A percentile compares a stretch with the other conserved stretches of the same genome.
These are phyloP conservation scores for Casaregolazyma lundiana DNA, from an alignment of 1,139 yeast genomes.

Conservation along the genomic window DNA sequence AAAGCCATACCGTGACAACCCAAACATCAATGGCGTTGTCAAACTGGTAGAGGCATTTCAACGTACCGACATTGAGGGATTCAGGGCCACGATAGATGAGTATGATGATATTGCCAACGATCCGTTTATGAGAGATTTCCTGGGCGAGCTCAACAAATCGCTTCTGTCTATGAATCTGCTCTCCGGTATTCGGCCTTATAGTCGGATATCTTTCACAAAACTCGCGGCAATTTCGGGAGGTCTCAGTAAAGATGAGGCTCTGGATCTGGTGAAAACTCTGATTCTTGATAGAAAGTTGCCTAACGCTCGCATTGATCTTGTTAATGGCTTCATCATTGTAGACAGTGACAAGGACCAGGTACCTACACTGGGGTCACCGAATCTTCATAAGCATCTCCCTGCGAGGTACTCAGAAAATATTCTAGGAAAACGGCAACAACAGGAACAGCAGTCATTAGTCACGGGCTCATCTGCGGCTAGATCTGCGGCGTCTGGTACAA, in stretches of 20 bases:
- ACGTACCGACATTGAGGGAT: slow-evolving; percentile 36
- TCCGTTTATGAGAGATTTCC: slow-evolving; percentile 27
- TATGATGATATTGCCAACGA: slow-evolving; percentile 29
- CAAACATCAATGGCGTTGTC: slow-evolving; percentile 36
- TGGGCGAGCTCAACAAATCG: slow-evolving; percentile 32
- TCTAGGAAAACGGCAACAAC: slow-evolving; percentile 16
- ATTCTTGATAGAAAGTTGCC: slow-evolving; percentile 44
- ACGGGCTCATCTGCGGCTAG: slow-evolving; percentile 12
- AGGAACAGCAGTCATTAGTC: slow-evolving; percentile 18
- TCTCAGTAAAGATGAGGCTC: slow-evolving; percentile 35
- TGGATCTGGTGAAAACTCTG: slow-evolving; percentile 37
- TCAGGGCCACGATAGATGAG: slow-evolving; percentile 29
- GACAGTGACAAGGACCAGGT: slow-evolving; percentile 3
- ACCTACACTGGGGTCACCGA: slow-evolving; percentile 1
- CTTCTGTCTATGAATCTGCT: slow-evolving; percentile 36
- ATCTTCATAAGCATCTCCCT: slow-evolving; percentile 12
- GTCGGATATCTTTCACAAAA: slow-evolving; percentile 32
- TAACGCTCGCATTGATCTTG: slow-evolving; percentile 42
- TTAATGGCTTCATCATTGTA: slow-evolving; percentile 11
- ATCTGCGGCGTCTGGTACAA: slow-evolving; percentile 2
- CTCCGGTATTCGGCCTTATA: slow-evolving; percentile 38
- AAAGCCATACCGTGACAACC: slow-evolving; percentile 39
- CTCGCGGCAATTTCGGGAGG: slow-evolving; percentile 30
- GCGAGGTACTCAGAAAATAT: slow-evolving; percentile 14
- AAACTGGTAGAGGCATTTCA: slow-evolving; percentile 37